Conservation (phyloP, 2,329 filamentous ascomycete genomes). For the Aspergillus latus region DNA sequence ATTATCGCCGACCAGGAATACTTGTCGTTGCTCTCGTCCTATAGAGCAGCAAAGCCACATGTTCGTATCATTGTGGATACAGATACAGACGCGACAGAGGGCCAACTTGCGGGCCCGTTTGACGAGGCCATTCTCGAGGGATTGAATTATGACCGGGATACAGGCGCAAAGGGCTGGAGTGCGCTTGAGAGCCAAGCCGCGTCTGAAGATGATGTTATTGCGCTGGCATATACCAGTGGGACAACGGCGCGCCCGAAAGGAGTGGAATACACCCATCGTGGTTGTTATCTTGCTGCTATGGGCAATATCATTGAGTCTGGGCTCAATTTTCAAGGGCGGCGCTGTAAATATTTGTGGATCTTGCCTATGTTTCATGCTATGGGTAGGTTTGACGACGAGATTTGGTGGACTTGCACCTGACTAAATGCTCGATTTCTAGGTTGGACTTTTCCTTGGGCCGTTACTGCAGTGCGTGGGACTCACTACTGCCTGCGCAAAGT, state of each 20-base stretch:
- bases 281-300: constrained; percentile 79
- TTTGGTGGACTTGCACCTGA: neutral
- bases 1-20: constrained; percentile 89
- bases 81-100: constrained; percentile 76
- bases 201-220: constrained; percentile 78
- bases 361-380: constrained; percentile 79
- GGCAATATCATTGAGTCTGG: constrained; percentile 87
- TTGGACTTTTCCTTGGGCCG: constrained; percentile 89
- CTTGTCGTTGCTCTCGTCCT: constrained; percentile 66
- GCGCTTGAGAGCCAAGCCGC: constrained; percentile 68
- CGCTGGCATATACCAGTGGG: constrained; percentile 89
- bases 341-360: constrained; percentile 86
- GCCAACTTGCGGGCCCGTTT: constrained; percentile 74
- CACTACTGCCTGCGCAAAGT: constrained; percentile 94
- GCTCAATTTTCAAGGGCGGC: constrained; percentile 67
- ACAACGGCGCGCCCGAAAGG: constrained; percentile 92
- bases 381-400: constrained; percentile 37
- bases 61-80: constrained; percentile 76
- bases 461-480: constrained; percentile 91
- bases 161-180: constrained; percentile 70
- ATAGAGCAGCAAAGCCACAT: constrained; percentile 58
- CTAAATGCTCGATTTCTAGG: constrained; percentile 31
- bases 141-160: constrained; percentile 66
- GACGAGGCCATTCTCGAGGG: constrained; percentile 82
- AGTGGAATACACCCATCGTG: constrained; percentile 86